These are phyloP conservation scores for Vitrella brassicaformis DNA, from an alignment of 73 alveolate species.

Conservation along the genomic window DNA sequence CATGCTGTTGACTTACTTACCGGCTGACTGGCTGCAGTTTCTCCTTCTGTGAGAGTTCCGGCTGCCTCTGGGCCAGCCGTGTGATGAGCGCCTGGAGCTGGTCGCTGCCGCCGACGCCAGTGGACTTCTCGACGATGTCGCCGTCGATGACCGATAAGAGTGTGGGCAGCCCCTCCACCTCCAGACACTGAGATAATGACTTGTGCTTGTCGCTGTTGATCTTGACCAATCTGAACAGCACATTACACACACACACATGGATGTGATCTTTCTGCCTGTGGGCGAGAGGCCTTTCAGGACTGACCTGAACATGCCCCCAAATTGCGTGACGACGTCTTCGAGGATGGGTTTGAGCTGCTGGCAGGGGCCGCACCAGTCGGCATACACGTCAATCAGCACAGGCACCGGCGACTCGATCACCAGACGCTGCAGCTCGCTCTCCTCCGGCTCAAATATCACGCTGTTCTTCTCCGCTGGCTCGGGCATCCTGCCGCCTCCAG, in stretches of 20 bases:
- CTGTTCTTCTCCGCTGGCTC: not conserved
- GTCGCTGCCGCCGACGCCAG: not conserved
- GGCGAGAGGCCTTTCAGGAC: too few species aligned
- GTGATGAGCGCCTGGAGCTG: not conserved
- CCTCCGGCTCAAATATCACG: not conserved
- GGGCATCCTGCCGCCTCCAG: not conserved
- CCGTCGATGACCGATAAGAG: not conserved
- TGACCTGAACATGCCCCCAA: not conserved
- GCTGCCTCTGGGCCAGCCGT: not conserved
- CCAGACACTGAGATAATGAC: not conserved
- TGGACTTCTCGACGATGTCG: not conserved
- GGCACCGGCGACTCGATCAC: not conserved
- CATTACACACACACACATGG: not conserved
- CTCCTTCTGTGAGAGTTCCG: not conserved
- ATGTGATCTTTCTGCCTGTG: too few species aligned
- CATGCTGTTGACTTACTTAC: not conserved
- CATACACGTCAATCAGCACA: not conserved
- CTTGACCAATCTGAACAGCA: not conserved
- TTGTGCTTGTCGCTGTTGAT: not conserved
- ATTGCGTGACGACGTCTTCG: not conserved
- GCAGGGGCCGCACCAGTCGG: not conserved
- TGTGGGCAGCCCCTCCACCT: not conserved
- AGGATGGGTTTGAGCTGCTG: not conserved
- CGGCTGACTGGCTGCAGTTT: not conserved
- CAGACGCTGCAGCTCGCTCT: not conserved